Base-by-base conservation (phyloP, 2,329 filamentous ascomycete genomes). In the Calonectria fujianensis region DNA sequence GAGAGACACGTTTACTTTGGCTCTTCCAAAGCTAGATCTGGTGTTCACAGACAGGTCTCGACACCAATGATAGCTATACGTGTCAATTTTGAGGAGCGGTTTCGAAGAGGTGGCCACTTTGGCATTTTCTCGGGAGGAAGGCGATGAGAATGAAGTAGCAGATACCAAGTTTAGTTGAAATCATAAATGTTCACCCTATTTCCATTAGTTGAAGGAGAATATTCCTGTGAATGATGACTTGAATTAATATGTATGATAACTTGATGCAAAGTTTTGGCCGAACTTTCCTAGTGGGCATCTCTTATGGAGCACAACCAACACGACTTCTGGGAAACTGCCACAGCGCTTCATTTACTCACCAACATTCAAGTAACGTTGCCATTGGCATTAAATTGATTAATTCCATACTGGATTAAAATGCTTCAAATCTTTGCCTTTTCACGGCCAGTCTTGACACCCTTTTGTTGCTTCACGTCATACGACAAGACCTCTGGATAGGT, bases 391-490 rank as follows among this genome's bases (percentile, higher is more conserved):
- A 0, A 35, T 35, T 35, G 9, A 35, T 35, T 1, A 13, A 35
- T 10, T 35, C 6, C 9, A 9, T 35, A 35, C 32, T 35, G 2
- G 32, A n/a, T 11, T 48, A n/a, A 48, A 48, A 13, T 8, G 2
- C 10, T 48, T 63, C 35, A 63, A 41, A 63, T 63, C 10, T 63
- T 63, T 20, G 57, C 57, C 57, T 63, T 63, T 9, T 63, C 57
- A 3, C 57, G 57, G 8, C 57, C 57, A 27, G 11, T 41, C 14
- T 63, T 63, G 37, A 63, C 57, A 6, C 57, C 35, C 4, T 63
- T 35, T 18, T 63, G 57, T 8, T 63, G 57, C 5, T 63, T 63
- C 35, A 29, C 2, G 11, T 63, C 57, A 31, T 18, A 41, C 24
- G 57, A 63, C 24, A 63, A 63, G 20, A 63, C 57, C 9, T 63